phyloP scores from a whole-genome alignment of 1,139 yeast genomes.

The Kodamaea arcana region DNA sequence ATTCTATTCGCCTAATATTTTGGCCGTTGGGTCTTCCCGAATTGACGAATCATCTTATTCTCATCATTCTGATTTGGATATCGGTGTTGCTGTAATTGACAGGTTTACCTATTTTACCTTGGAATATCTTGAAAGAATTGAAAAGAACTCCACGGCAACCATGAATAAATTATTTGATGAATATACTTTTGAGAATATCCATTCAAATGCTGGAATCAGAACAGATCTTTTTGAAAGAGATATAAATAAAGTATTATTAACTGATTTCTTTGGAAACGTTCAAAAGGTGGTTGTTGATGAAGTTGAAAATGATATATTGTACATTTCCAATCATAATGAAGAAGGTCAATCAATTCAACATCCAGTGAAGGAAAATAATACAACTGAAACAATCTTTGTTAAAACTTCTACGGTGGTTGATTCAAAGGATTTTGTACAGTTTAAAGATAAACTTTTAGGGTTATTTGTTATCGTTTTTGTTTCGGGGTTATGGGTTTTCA shows the following conservation, averaged over 20 bases:
- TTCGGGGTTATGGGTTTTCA: conserved; percentile 6
- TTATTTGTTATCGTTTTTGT: conserved; percentile 3
- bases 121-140: conserved; percentile 79
- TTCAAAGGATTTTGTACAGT: not conserved
- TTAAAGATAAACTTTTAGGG: conserved; percentile 6
- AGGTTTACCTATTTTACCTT: conserved; percentile 89
- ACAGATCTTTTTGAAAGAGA: conserved; percentile 72
- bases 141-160: conserved; percentile 69
- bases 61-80: conserved; percentile 91
- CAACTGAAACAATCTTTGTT: not conserved
- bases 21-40: conserved; percentile 92
- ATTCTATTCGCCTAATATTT: conserved; percentile 86
- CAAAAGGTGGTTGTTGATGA: conserved; percentile 75
- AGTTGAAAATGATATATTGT: conserved; percentile 43
- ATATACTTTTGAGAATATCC: conserved; percentile 80
- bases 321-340: conserved; percentile 25
- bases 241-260: conserved; percentile 65
- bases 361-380: not conserved
- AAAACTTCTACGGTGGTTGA: conserved; percentile 1
- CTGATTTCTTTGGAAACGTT: conserved; percentile 94
- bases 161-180: conserved; percentile 79
- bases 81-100: conserved; percentile 97
- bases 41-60: conserved; percentile 89
- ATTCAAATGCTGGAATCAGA: conserved; percentile 88
- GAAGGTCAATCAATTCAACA: conserved; percentile 11